Base-by-base conservation (phyloP, 176 grass and related monocot species). In the Pharus latifolius region DNA sequence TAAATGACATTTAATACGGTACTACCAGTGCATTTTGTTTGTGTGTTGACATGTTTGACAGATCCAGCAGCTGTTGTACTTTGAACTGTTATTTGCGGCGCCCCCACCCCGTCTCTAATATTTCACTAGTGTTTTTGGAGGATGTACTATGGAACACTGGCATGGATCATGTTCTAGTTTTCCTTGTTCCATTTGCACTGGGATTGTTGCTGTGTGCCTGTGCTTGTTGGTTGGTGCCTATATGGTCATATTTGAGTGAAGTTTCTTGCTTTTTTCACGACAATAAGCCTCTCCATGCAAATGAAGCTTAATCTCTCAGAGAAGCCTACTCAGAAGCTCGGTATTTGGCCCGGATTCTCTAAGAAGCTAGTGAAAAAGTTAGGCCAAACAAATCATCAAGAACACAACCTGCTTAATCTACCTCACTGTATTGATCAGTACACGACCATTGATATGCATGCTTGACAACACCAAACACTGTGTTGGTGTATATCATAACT, bases 1-100 rank as follows among this genome's bases (percentile, higher is more conserved):
- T 41, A 42, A 70, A 30, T 51, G 14, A 29, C 31, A 70, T 79
- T 61, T 30, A 28, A 70, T 61, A 42, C 58, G 35, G 57, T 64
- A 67, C n/a, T 69, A 32, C 4, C 31, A 66, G 2, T 20, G 49
- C 48, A 2, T 41, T 64, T 45, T 41, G 24, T 34, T 63, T n/a
- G n/a, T 37, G 46, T 30, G 49, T 26, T 69, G 28, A 50, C 16
- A 22, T 20, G 2, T 51, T 69, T 20, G 14, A n/a, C n/a, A 72
- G 53, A 50, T 57, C 24, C 24, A 44, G 26, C 14, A 2, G 28
- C 31, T 58, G 16, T 58, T 32, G 29, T 18, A 33, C 1, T 4
- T 14, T 32, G 8, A 12, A 58, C 31, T n/a, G 54, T 28, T 31
- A 29, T 13, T 7, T 43, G n/a, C n/a, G n/a, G n/a, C n/a, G n/a